A percentile compares a stretch with the other conserved stretches of the same genome.
Conservation (phyloP, 177 flowering plant genomes). For the Vitis hybrid region DNA sequence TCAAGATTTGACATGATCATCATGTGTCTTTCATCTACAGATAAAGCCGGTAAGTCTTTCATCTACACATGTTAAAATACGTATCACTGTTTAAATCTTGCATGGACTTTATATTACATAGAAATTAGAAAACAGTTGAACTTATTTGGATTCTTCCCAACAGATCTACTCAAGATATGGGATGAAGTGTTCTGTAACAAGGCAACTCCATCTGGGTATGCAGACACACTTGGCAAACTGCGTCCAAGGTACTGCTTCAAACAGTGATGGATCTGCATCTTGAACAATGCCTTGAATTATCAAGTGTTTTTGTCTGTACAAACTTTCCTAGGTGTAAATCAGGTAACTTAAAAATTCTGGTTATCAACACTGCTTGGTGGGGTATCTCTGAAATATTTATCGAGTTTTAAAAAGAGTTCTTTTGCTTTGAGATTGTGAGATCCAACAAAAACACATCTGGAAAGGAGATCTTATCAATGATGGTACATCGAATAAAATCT, state of each 20-base stretch:
- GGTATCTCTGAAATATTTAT: background rate
- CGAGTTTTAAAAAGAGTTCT: background rate
- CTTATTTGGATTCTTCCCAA: background rate
- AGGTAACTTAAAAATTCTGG: background rate
- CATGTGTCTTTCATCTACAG: conserved; percentile 71
- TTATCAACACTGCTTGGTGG: background rate
- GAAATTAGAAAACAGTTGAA: too few species aligned
- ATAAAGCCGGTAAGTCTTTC: conserved; percentile 57
- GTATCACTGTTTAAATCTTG: background rate
- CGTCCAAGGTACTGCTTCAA: conserved; percentile 49
- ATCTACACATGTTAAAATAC: too few species aligned
- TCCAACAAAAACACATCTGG: background rate
- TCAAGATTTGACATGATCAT: conserved; percentile 78
- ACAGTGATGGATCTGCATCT: conserved; percentile 5
- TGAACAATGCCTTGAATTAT: background rate
- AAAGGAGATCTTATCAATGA: too few species aligned
- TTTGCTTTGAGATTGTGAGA: background rate
- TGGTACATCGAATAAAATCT: background rate
- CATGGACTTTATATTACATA: background rate
- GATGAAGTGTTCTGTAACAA: conserved; percentile 52
- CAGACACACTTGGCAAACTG: conserved; percentile 50
- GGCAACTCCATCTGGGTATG: conserved; percentile 44
- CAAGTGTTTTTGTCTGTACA: background rate
- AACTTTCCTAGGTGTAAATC: background rate
- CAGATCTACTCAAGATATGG: conserved; percentile 81